Conservation (phyloP, 768 basidiomycete genomes). For the Lentinula sp. region DNA sequence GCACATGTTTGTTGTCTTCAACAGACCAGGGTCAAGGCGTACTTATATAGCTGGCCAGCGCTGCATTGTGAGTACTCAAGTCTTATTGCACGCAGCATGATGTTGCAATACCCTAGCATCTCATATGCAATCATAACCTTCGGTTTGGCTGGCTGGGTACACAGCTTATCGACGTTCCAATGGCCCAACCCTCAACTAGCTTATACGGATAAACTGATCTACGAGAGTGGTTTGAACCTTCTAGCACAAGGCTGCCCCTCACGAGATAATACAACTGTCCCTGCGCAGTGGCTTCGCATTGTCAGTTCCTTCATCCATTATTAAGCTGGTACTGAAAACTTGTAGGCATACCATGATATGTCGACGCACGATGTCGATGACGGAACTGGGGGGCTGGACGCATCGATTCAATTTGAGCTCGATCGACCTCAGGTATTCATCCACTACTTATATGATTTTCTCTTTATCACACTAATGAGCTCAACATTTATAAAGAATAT, state of each 20-base stretch:
- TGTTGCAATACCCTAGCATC: not conserved
- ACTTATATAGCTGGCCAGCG: too few relatives aligned
- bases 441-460: slow-evolving; percentile 5
- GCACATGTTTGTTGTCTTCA: too few relatives aligned
- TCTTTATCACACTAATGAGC: not conserved
- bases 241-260: slow-evolving; percentile 21
- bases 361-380: slow-evolving; percentile 37
- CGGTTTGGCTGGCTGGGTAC: not conserved
- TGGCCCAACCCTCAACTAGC: not conserved
- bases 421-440: slow-evolving; percentile 29
- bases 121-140: not conserved
- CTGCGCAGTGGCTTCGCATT: slow-evolving; percentile 35
- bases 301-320: slow-evolving; percentile 15
- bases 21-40: too few relatives aligned
- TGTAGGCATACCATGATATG: slow-evolving; percentile 40
- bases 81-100: not conserved
- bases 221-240: not conserved
- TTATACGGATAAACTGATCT: not conserved
- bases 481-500: slow-evolving; percentile 29
- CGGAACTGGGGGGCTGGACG: slow-evolving; percentile 44
- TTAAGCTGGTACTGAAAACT: slow-evolving; percentile 13
- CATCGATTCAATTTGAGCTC: slow-evolving; percentile 44
- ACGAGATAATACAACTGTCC: slow-evolving; percentile 23
- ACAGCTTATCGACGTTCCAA: not conserved
- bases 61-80: not conserved